phyloP scores from a whole-genome alignment of 768 basidiomycete genomes.

The Cubamyces lactineus region DNA sequence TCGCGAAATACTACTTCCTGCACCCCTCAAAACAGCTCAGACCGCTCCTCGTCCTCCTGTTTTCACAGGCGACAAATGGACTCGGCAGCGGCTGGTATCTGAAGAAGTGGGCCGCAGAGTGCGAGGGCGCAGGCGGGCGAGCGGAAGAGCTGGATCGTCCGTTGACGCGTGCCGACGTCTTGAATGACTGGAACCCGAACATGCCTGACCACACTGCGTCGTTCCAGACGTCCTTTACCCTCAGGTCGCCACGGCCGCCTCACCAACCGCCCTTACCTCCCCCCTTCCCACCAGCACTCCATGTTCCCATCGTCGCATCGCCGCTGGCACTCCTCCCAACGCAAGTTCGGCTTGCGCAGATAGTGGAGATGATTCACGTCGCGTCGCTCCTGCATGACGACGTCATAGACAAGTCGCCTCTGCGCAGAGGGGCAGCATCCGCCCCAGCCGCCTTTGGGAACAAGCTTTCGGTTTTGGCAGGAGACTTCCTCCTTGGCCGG shows the following conservation, averaged over 20 bases:
- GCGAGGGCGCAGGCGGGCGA: slow-evolving; percentile 56
- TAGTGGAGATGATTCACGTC: slow-evolving; percentile 98
- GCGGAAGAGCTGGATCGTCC: slow-evolving; percentile 74
- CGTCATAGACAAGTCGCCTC: slow-evolving; percentile 74
- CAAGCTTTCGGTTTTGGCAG: slow-evolving; percentile 91
- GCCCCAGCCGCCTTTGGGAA: slow-evolving; percentile 84
- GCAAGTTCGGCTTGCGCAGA: slow-evolving; percentile 91
- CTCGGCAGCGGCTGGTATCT: slow-evolving; percentile 66
- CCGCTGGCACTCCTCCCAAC: slow-evolving; percentile 69
- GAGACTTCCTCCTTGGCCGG: slow-evolving; percentile 94
- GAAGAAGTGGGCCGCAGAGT: slow-evolving; percentile 62
- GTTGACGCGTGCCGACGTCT: slow-evolving; percentile 75
- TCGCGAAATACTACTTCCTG: slow-evolving; percentile 92
- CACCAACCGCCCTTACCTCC: slow-evolving; percentile 39
- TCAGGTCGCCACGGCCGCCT: slow-evolving; percentile 44
- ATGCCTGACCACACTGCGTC: slow-evolving; percentile 80
- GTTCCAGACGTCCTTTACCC: slow-evolving; percentile 53
- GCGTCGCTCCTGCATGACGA: slow-evolving; percentile 93
- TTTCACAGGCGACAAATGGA: slow-evolving; percentile 92
- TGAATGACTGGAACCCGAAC: slow-evolving; percentile 90
- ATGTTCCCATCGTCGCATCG: slow-evolving; percentile 38
- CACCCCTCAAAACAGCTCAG: slow-evolving; percentile 90
- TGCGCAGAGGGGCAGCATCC: slow-evolving; percentile 68
- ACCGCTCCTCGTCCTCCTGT: slow-evolving; percentile 86
- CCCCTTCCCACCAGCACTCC: slow-evolving; percentile 21